phyloP scores from a whole-genome alignment of 768 basidiomycete species.

The Dioszegia crocea region DNA sequence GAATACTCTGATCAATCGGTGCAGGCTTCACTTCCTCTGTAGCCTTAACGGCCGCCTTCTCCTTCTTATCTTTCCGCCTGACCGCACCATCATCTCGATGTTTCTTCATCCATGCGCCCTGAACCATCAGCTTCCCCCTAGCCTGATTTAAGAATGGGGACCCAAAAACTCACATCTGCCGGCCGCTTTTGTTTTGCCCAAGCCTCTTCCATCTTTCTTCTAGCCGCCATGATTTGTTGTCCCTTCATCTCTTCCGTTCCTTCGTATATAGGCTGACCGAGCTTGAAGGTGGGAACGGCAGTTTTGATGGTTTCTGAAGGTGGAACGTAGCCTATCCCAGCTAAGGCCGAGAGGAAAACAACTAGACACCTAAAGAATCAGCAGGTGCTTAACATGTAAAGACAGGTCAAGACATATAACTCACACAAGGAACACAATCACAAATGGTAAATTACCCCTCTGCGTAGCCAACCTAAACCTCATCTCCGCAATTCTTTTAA shows the following conservation, averaged over 20 bases:
- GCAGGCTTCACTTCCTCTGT: background rate
- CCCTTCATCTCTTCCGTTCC: slow-evolving; percentile 9
- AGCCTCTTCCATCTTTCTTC: slow-evolving; percentile 37
- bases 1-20: background rate
- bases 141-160: background rate
- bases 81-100: slow-evolving; percentile 45
- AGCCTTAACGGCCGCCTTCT: background rate
- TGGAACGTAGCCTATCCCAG: slow-evolving; percentile 41
- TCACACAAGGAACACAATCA: slow-evolving; percentile 43
- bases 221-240: slow-evolving; percentile 14
- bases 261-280: slow-evolving; percentile 31
- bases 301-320: background rate
- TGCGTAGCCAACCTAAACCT: slow-evolving; percentile 7
- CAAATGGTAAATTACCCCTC: slow-evolving; percentile 44
- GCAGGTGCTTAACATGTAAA: background rate
- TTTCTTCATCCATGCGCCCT: slow-evolving; percentile 49
- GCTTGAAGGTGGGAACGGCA: slow-evolving; percentile 14
- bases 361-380: slow-evolving; percentile 36
- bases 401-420: slow-evolving; percentile 5
- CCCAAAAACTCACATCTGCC: slow-evolving; percentile 48
- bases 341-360: slow-evolving; percentile 45
- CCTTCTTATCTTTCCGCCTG: slow-evolving; percentile 15
- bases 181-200: slow-evolving; percentile 44
- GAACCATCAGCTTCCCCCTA: background rate
- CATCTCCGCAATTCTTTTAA: background rate